Base-by-base conservation (phyloP, 371 early-diverging fungal genomes). In the Syncephalastrum monosporum region DNA sequence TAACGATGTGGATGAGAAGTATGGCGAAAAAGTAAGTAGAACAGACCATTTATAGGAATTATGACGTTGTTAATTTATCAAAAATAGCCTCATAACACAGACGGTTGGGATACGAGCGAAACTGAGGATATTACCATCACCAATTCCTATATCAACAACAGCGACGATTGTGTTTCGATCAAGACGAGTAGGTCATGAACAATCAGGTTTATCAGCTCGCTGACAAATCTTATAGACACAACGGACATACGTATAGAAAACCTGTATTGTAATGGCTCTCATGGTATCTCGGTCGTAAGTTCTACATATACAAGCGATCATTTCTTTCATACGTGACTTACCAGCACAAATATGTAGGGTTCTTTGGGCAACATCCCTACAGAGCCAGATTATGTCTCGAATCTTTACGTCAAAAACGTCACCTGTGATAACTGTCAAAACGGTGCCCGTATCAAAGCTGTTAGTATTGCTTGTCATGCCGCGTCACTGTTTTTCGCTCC, bases 191-290 rank as follows among this genome's bases (percentile, higher is more conserved):
- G 0, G 38, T 33, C 8, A 33, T 33, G 7, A 27, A 27, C 27
- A 43, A 47, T 59, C 5, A 41, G 14, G 5, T 44, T 17, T 33
- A 10, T 2, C 24, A 0, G 29, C 8, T 5, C 29, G 2, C 7
- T 27, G 12, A 19, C 24, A 6, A 33, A 24, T 15, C 13, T 21
- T 25, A 57, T 56, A 60, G 61, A 65, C 21, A 54, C 61, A 16
- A 58, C 59, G 47, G 46, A 66, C 38, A 55, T 61, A 27, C 42
- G 38, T 16, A 52, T 66, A 5, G 47, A 57, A 10, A 66, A 66
- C 46, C n/a, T 66, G 17, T 53, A 57, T 21, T 66, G 66, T 16
- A 66, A 62, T 52, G 66, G 66, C 3, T 66, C 66, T 7, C 66
- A 66, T 17, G 66, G 66, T 42, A 63, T 66, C 15, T 66, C 66